phyloP scores from a whole-genome alignment of 371 early-diverging fungal genomes.

The Circinella minor region DNA sequence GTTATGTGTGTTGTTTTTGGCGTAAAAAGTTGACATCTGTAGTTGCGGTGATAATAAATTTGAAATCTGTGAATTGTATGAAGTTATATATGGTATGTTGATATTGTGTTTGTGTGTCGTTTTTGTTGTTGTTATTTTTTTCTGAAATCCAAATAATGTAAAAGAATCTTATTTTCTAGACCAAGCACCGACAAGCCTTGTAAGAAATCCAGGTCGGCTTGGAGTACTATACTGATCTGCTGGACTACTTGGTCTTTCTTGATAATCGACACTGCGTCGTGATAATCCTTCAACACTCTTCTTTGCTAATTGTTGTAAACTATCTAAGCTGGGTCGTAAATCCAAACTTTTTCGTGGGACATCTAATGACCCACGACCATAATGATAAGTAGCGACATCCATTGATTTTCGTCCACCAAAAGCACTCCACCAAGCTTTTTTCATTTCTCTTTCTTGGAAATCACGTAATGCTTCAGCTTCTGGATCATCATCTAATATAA shows the following conservation, averaged over 20 bases:
- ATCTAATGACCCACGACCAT: constrained; percentile 22
- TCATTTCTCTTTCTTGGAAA: constrained; percentile 35
- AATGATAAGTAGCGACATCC: constrained; percentile 27
- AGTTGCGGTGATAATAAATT: background rate
- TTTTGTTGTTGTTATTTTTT: too few relatives aligned
- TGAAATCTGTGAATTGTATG: too few relatives aligned
- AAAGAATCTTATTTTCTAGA: constrained; percentile 23
- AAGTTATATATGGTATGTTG: background rate
- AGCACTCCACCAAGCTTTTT: constrained; percentile 42
- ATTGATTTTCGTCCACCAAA: constrained; percentile 38
- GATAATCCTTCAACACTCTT: constrained; percentile 27
- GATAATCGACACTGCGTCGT: constrained; percentile 21
- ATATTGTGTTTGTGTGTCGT: too few relatives aligned
- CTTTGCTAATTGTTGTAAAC: constrained; percentile 28
- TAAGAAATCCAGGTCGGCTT: constrained; percentile 31
- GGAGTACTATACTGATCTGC: constrained; percentile 23
- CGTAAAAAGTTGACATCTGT: too few relatives aligned
- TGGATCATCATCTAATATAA: constrained; percentile 29
- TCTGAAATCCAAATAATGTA: too few relatives aligned
- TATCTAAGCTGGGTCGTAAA: constrained; percentile 40
- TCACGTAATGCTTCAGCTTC: constrained; percentile 35
- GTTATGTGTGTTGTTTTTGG: too few relatives aligned
- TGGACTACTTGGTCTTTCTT: constrained; percentile 15
- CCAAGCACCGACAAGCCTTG: constrained; percentile 38
- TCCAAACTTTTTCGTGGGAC: constrained; percentile 34